Conservation (phyloP, 108 stramenopile species). For the Stephanodiscus triporus region DNA sequence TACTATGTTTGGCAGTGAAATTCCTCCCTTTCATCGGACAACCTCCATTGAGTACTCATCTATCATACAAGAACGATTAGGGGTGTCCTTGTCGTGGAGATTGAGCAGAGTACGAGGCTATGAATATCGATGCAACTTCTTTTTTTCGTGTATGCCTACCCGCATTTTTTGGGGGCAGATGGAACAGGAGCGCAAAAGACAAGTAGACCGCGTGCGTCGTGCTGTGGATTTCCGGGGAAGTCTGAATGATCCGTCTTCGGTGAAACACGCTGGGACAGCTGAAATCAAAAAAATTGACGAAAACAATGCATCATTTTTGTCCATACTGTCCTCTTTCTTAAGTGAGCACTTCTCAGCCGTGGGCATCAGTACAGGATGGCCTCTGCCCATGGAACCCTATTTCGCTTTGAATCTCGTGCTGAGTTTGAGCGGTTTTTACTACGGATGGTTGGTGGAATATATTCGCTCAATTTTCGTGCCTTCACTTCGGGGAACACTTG, state of each 20-base stretch:
- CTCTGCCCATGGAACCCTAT: constrained; percentile 61
- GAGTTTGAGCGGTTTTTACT: constrained; percentile 72
- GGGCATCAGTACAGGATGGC: constrained; percentile 57
- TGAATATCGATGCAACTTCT: constrained; percentile 65
- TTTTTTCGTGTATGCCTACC: constrained; percentile 68
- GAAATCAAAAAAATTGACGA: constrained; percentile 26
- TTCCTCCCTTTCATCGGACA: constrained; percentile 47
- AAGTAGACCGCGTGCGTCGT: constrained; percentile 6
- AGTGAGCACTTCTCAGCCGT: constrained; percentile 55
- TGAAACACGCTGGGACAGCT: background rate
- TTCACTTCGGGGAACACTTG: background rate
- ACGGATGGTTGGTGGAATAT: constrained; percentile 36
- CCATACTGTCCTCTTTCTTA: constrained; percentile 32
- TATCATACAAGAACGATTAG: constrained; percentile 65
- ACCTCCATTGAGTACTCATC: constrained; percentile 51
- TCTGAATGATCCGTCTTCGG: background rate
- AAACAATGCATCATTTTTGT: background rate
- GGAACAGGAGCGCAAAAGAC: constrained; percentile 26
- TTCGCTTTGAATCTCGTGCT: constrained; percentile 59
- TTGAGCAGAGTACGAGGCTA: constrained; percentile 58
- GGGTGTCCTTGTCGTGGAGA: constrained; percentile 63
- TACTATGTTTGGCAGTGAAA: constrained; percentile 36
- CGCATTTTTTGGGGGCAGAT: constrained; percentile 45
- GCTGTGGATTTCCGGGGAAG: background rate
- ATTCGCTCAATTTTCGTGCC: constrained; percentile 29